phyloP scores from a whole-genome alignment of 1,284 basidiomycete genomes.

The Pholiota adiposa region DNA sequence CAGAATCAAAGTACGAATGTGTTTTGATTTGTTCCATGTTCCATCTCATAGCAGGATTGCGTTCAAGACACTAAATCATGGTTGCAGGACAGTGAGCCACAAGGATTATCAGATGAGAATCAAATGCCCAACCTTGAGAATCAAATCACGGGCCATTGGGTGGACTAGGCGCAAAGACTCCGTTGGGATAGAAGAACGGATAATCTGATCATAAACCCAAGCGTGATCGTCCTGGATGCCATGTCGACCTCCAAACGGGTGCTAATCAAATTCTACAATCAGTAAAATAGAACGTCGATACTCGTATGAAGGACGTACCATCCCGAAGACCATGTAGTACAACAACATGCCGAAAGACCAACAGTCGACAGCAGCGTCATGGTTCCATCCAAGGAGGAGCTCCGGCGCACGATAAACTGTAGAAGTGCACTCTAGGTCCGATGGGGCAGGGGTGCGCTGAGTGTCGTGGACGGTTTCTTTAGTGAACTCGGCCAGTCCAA shows the following conservation, averaged over 20 bases:
- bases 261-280: slow-evolving; percentile 37
- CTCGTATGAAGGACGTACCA: slow-evolving; percentile 50
- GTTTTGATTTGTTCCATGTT: slow-evolving; percentile 41
- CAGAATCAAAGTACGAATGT: slow-evolving; percentile 49
- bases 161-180: slow-evolving; percentile 35
- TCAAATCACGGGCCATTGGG: slow-evolving; percentile 41
- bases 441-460: background rate
- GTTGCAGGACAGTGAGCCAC: no score
- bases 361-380: slow-evolving; percentile 80
- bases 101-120: background rate
- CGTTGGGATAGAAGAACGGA: slow-evolving; percentile 28
- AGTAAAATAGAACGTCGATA: no score
- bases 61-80: slow-evolving; percentile 51
- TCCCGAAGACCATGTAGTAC: slow-evolving; percentile 69
- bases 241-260: slow-evolving; percentile 37
- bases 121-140: slow-evolving; percentile 38
- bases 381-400: slow-evolving; percentile 70
- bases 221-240: slow-evolving; percentile 16
- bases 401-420: slow-evolving; percentile 73
- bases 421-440: slow-evolving; percentile 6
- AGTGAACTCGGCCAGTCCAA: slow-evolving; percentile 51
- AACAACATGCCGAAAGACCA: slow-evolving; percentile 83
- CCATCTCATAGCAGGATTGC: slow-evolving; percentile 52
- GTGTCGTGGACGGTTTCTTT: slow-evolving; percentile 17
- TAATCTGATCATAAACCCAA: slow-evolving; percentile 29